Evolutionary conservation across 768 basidiomycete genomes (phyloP), one percentile per base, ranked within the genome.

Genomic region (Porpolomopsis calyptriformis): DNA sequence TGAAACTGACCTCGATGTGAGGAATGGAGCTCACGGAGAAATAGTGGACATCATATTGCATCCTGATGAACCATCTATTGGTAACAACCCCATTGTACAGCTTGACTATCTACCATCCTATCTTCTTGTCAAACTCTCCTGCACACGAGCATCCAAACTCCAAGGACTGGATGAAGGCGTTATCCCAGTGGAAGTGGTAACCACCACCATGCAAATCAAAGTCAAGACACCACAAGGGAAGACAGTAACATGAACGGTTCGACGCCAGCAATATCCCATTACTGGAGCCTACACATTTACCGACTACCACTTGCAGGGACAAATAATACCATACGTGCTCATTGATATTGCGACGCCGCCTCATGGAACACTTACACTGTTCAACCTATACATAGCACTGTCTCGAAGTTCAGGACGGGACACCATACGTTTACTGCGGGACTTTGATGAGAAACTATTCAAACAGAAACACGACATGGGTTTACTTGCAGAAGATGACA

Each of bases 251-350:
- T 14, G 29, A 31, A 31, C 29, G 7, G 14, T 31, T 14, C 7
- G 10, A 4, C 42, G 62, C 6, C 7, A 40, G 1, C 67, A 70
- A 46, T 51, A 59, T 14, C 51, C 65, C 0, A 38, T 72, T 1
- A 65, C 60, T 0, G 43, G 55, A 0, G 66, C 53, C 14, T 70
- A 67, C 40, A 63, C 65, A 0, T 70, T 71, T 50, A 70, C 67
- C 0, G 68, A 70, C 48, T 70, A 67, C 50, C 58, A 61, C 39
- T 49, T 61, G 0, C 69, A 70, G 48, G 70, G 69, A 0, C 66
- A 69, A 44, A 70, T 65, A 1, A 51, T 67, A 2, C 50, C 52
- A 34, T 46, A 55, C 26, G 60, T 67, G 0, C 49, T 69, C 0
- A 59, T 70, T 2, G 64, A 72, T 44, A 34, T 73, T 0, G 61